Percentiles rank a stretch among this genome's conserved stretches.
phyloP scores from a whole-genome alignment of 2,329 filamentous ascomycete species.

The Harringtonia lauricola region DNA sequence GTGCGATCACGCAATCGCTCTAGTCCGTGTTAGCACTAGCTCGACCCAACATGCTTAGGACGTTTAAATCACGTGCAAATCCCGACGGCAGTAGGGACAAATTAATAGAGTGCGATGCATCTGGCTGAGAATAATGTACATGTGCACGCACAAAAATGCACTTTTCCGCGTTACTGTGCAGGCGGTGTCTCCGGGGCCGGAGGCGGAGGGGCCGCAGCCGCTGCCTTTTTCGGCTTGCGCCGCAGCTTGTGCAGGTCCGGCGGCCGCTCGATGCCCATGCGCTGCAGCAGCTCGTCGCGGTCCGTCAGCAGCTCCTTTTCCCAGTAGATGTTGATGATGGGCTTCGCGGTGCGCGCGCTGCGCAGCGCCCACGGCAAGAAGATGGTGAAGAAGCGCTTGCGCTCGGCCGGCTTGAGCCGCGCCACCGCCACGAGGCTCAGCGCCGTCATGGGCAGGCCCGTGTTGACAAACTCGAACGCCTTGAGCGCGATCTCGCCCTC shows the following conservation, averaged over 20 bases:
- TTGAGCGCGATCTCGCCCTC: conserved; percentile 97
- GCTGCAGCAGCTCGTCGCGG: conserved; percentile 60
- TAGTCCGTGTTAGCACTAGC: conserved; percentile 1
- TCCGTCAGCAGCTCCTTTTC: conserved; percentile 85
- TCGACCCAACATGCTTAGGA: no score
- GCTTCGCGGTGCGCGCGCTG: conserved; percentile 66
- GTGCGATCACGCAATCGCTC: conserved; percentile 15
- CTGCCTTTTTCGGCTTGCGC: conserved; percentile 26
- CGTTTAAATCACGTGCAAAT: no score
- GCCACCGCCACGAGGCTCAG: conserved; percentile 76
- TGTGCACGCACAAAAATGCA: no score
- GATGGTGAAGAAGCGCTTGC: conserved; percentile 58
- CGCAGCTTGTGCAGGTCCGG: conserved; percentile 75
- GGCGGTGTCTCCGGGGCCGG: no score
- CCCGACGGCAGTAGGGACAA: no score
- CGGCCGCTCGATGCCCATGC: conserved; percentile 78
- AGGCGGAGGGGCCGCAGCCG: not conserved
- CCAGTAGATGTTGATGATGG: conserved; percentile 96
- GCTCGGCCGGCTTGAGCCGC: conserved; percentile 73
- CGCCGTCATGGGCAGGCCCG: conserved; percentile 87
- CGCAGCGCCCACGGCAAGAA: conserved; percentile 86
- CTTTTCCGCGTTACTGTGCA: no score
- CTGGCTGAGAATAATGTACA: no score
- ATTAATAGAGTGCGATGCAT: no score
- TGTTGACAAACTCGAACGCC: conserved; percentile 95